Conservation (phyloP, 371 early-diverging fungal genomes). For the Mucor lusitanicus region DNA sequence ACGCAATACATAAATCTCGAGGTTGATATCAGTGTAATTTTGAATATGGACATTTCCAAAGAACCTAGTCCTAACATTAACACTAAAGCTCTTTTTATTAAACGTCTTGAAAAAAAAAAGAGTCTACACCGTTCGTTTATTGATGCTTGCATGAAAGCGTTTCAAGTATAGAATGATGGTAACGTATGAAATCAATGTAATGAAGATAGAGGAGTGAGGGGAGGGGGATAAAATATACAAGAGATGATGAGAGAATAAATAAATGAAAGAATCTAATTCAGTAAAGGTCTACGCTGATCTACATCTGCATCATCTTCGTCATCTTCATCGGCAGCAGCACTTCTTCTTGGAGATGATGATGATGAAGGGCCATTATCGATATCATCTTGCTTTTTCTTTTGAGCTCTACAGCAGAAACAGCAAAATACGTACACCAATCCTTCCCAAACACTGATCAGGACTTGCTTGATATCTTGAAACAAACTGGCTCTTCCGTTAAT, state of each 20-base stretch:
- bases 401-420: neutral
- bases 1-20: too few relatives aligned
- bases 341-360: neutral
- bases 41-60: too few relatives aligned
- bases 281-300: slow-evolving; percentile 7
- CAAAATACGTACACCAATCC: neutral
- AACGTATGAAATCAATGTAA: neutral
- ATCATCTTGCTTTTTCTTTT: neutral
- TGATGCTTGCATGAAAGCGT: neutral
- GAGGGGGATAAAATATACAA: neutral
- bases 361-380: neutral
- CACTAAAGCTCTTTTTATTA: too few relatives aligned
- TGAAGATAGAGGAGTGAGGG: neutral
- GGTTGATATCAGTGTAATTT: too few relatives aligned
- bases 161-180: neutral
- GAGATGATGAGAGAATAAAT: neutral
- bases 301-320: neutral
- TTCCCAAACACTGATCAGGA: neutral
- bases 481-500: slow-evolving; percentile 24
- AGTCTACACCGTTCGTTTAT: too few relatives aligned
- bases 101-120: too few relatives aligned
- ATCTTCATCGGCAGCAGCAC: neutral
- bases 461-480: slow-evolving; percentile 21
- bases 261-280: neutral
- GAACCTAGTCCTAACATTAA: too few relatives aligned